phyloP scores from a whole-genome alignment of 2,329 filamentous ascomycete species.

The Truncatella angustata region DNA sequence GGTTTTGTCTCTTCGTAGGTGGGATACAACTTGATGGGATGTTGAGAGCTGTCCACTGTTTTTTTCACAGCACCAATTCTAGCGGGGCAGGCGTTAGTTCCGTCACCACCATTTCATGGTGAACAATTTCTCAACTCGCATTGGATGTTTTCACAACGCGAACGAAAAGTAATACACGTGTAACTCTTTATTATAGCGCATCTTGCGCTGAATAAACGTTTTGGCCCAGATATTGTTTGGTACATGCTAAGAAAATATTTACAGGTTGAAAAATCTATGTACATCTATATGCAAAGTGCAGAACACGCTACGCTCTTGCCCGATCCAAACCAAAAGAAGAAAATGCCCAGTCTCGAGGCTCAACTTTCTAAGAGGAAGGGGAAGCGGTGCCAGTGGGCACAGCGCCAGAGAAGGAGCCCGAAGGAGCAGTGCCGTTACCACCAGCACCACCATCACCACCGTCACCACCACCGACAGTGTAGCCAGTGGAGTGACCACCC shows the following conservation, averaged over 20 bases:
- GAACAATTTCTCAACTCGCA: too few species aligned
- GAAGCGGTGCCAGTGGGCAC: neutral
- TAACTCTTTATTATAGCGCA: neutral
- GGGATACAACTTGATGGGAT: too few species aligned
- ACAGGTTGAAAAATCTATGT: conserved; percentile 1
- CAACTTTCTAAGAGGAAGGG: neutral
- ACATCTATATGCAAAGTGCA: conserved; percentile 1
- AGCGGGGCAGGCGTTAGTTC: too few species aligned
- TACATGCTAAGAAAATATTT: neutral
- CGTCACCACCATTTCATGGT: too few species aligned
- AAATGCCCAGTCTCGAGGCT: neutral
- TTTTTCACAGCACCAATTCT: too few species aligned
- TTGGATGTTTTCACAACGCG: too few species aligned
- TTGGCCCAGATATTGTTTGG: neutral
- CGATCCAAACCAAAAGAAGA: neutral
- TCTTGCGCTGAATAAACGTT: neutral
- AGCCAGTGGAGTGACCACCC: conserved; percentile 24
- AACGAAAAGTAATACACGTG: neutral
- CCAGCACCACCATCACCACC: conserved; percentile 16
- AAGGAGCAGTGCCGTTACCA: conserved; percentile 2
- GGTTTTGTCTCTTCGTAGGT: too few species aligned
- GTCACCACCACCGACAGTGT: conserved; percentile 11
- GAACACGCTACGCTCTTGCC: neutral
- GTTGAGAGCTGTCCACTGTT: too few species aligned
- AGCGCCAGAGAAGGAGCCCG: neutral